Evolutionary conservation across 371 early-diverging fungal species (phyloP).

Genomic region (Haplosporangium sp.): DNA sequence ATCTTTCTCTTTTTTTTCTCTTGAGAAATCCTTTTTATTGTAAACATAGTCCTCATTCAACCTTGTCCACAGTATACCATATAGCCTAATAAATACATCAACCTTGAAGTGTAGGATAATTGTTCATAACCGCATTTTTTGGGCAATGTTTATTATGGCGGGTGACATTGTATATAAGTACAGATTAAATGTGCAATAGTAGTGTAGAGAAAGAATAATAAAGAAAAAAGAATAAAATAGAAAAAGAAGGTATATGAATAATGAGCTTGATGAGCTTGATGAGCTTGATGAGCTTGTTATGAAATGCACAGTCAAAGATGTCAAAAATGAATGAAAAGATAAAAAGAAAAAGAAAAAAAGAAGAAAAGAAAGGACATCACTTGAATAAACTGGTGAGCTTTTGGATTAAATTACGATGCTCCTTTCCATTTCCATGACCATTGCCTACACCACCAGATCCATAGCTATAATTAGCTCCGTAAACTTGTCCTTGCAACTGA

Average conservation of each 20-base stretch:
- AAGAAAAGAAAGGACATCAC: conserved; percentile 9
- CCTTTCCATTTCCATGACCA: conserved; percentile 35
- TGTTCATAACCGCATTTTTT: conserved; percentile 2
- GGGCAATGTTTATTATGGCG: background rate
- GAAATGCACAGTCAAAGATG: background rate
- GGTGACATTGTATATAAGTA: conserved; percentile 6
- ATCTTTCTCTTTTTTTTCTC: background rate
- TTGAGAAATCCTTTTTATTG: background rate
- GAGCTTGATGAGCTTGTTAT: background rate
- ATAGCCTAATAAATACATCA: conserved; percentile 3
- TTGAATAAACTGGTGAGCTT: conserved; percentile 53
- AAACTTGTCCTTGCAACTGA: conserved; percentile 17
- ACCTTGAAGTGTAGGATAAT: background rate
- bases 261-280: conserved; percentile 1
- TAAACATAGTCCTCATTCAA: background rate
- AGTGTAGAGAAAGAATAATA: background rate
- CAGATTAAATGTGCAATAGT: conserved; percentile 6
- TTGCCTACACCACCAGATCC: conserved; percentile 23
- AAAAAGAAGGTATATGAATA: background rate
- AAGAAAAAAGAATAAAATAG: too few species aligned
- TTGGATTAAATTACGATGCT: conserved; percentile 50
- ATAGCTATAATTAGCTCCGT: conserved; percentile 19
- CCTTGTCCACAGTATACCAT: background rate
- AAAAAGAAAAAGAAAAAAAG: background rate
- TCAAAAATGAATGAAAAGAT: conserved; percentile 9